Base-by-base conservation (phyloP, 768 basidiomycete genomes). In the Suillus spraguei region DNA sequence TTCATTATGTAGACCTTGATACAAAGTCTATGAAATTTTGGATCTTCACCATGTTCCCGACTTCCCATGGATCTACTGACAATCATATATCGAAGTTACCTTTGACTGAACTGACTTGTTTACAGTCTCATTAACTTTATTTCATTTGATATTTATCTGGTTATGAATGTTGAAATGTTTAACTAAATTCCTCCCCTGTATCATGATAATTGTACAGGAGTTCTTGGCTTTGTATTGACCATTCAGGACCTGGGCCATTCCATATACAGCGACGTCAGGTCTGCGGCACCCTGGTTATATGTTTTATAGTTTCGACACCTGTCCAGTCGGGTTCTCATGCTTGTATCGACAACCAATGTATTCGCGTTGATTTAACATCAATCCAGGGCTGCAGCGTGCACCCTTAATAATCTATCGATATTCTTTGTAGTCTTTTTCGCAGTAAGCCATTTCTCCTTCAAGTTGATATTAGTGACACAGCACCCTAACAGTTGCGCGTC, bases 41-140 rank as follows among this genome's bases (percentile, higher is more conserved):
- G 49, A 32, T 17, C 22, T 24, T 22, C n/a, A 22, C 7, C 14
- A 14, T 55, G 54, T 38, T 38, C 54, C 13, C 35, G 16, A 22
- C 24, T 32, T 41, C 39, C 24, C 24, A 58, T 58, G 38, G 39
- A 41, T 20, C 17, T 20, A 41, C 39, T 58, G 39, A 58, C 56
- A 41, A 8, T 56, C 32, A 58, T 16, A 28, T 36, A 60, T 38
- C n/a, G n/a, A 58, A 59, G 52, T 24, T 16, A 38, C 22, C 22
- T 24, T 32, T 16, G 32, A 58, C 54, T 14, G 36, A 22, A n/a
- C 60, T 58, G 54, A 52, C 44, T 60, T 22, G 60, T 59, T 36
- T 33, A 33, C 53, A 53, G 60, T 60, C 11, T 2, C 46, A 59
- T 42, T n/a, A 35, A n/a, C 16, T 33, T 28, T 33, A 2, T 59